A percentile compares a stretch with the other conserved stretches of the same genome.
Conservation (phyloP, 208 protist species). For the Leishmania braziliensis region DNA sequence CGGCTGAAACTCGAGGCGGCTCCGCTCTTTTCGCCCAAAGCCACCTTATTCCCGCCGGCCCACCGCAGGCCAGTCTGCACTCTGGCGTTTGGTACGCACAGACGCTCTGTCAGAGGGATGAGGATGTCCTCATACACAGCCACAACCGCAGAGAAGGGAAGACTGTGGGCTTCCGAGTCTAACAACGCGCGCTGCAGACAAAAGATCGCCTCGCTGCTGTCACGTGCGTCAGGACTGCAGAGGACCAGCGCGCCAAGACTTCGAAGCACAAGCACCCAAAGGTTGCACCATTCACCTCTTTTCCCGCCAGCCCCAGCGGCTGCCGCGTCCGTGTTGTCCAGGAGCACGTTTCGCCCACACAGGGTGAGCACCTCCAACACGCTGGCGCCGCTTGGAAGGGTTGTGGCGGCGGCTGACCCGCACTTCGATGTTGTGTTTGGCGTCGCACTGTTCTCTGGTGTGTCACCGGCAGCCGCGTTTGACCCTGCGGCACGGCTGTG, state of each 20-base stretch:
- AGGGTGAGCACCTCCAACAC: constrained; percentile 30
- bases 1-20: not conserved
- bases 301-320: not conserved
- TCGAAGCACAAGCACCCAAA: constrained; percentile 60
- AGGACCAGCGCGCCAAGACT: constrained; percentile 53
- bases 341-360: constrained; percentile 38
- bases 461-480: not conserved
- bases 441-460: not conserved
- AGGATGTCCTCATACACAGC: constrained; percentile 75
- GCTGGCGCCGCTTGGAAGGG: constrained; percentile 13
- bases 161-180: constrained; percentile 40
- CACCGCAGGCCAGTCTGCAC: constrained; percentile 27
- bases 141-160: constrained; percentile 35
- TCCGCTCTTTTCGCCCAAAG: not conserved
- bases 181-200: constrained; percentile 69
- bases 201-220: constrained; percentile 51
- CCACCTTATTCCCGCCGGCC: not conserved
- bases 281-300: constrained; percentile 19
- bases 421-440: not conserved
- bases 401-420: not conserved
- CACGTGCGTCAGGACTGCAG: constrained; percentile 35
- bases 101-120: constrained; percentile 72
- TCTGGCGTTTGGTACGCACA: constrained; percentile 46
- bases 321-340: not conserved
- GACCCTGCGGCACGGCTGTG: not conserved